Conservation (phyloP, 1,139 yeast species). For the Suhomyces yuchorum region DNA sequence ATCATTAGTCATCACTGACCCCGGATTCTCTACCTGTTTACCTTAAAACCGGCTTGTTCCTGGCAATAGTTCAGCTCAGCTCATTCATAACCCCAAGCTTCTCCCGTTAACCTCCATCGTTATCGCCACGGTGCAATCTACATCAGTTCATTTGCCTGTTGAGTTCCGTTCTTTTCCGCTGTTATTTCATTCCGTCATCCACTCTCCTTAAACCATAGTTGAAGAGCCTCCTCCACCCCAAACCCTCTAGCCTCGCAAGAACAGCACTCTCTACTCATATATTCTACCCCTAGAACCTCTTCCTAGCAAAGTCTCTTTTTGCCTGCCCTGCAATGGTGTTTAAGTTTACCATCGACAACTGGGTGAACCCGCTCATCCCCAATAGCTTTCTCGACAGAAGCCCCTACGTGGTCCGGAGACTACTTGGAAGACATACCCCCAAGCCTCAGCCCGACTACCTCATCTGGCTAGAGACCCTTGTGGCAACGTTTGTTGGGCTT, state of each 20-base stretch:
- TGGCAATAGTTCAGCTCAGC: background rate
- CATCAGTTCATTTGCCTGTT: too few relatives aligned
- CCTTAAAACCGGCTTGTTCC: background rate
- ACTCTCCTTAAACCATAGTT: too few relatives aligned
- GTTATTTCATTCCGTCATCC: too few relatives aligned
- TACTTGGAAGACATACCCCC: conserved; percentile 37
- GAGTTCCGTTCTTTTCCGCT: too few relatives aligned
- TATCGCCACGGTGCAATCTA: too few relatives aligned
- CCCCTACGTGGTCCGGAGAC: conserved; percentile 31
- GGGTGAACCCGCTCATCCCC: conserved; percentile 33
- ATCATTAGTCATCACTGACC: background rate
- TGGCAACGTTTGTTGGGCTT: conserved; percentile 56
- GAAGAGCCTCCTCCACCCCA: too few relatives aligned
- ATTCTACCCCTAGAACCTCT: too few relatives aligned
- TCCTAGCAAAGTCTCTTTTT: too few relatives aligned
- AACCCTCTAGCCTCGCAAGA: too few relatives aligned
- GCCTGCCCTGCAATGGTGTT: too few relatives aligned
- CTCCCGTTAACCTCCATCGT: too few relatives aligned
- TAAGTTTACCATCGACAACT: conserved; percentile 42
- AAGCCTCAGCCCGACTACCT: conserved; percentile 40
- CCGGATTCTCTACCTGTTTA: background rate
- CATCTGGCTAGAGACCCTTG: conserved; percentile 50
- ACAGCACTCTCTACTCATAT: too few relatives aligned
- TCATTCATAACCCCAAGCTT: background rate
- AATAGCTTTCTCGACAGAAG: conserved; percentile 29